Conservation (phyloP, 371 early-diverging fungal genomes). For the Mortierella sp. region DNA sequence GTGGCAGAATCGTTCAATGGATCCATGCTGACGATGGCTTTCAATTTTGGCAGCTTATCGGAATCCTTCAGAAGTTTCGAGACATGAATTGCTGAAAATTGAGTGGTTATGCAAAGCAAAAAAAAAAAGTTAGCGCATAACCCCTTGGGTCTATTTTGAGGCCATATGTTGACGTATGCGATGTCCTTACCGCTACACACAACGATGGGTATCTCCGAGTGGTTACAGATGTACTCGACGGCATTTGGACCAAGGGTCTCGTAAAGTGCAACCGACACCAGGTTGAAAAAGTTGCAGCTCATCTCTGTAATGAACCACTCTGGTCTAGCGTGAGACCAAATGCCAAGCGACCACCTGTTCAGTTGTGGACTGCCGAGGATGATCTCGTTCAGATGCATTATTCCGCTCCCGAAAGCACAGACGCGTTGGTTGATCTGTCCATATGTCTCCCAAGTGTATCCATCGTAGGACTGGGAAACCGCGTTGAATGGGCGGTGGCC, state of each 20-base stretch:
- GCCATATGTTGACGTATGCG: too few relatives aligned
- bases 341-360: slow-evolving; percentile 62
- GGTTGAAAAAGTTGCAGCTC: slow-evolving; percentile 60
- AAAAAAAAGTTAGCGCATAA: too few relatives aligned
- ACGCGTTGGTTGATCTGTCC: slow-evolving; percentile 61
- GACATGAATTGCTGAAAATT: slow-evolving; percentile 67
- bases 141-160: too few relatives aligned
- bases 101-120: too few relatives aligned
- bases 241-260: slow-evolving; percentile 84
- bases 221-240: slow-evolving; percentile 76
- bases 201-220: slow-evolving; percentile 72
- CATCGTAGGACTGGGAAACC: slow-evolving; percentile 54
- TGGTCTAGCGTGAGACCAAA: slow-evolving; percentile 81
- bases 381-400: slow-evolving; percentile 46
- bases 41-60: slow-evolving; percentile 66
- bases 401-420: slow-evolving; percentile 69
- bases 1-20: slow-evolving; percentile 53
- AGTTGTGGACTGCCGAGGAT: slow-evolving; percentile 25
- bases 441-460: slow-evolving; percentile 73
- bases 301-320: slow-evolving; percentile 85
- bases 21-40: slow-evolving; percentile 84
- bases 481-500: slow-evolving; percentile 61
- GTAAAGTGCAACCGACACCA: slow-evolving; percentile 82
- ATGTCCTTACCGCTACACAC: slow-evolving; percentile 79
- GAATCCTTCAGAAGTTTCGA: slow-evolving; percentile 64